phyloP scores from a whole-genome alignment of 805 yeast species.

The Zygoascus flipseniorum region DNA sequence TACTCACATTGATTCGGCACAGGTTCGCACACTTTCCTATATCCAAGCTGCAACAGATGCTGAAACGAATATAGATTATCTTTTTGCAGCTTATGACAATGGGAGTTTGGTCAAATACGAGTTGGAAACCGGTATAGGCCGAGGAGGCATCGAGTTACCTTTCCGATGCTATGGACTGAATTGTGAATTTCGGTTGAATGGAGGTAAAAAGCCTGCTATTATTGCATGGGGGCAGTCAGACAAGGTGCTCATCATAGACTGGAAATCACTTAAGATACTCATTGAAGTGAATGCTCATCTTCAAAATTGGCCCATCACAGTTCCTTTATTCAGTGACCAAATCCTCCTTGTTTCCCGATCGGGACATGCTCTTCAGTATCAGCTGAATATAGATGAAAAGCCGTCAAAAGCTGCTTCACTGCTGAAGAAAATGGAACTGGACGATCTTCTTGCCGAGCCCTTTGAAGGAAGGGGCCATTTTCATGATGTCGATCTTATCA shows the following conservation, averaged over 20 bases:
- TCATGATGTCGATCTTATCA: conserved; percentile 4
- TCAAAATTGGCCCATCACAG: conserved; percentile 16
- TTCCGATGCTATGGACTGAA: conserved; percentile 10
- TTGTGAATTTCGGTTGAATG: background rate
- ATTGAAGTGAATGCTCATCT: conserved; percentile 5
- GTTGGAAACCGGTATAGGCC: conserved; percentile 8
- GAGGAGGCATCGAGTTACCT: conserved; percentile 3
- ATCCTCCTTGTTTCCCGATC: conserved; percentile 4
- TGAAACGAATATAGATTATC: background rate
- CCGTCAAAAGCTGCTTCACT: background rate
- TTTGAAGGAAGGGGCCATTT: background rate
- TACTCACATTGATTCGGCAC: background rate
- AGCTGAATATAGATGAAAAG: background rate
- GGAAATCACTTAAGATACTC: conserved; percentile 1
- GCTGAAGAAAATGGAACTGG: background rate
- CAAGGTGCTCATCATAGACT: conserved; percentile 9
- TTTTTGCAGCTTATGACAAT: conserved; percentile 5
- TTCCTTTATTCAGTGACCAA: conserved; percentile 8
- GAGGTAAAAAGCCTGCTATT: background rate
- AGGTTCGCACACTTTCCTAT: background rate
- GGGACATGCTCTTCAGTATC: conserved; percentile 4
- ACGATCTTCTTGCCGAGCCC: background rate
- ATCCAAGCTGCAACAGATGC: background rate
- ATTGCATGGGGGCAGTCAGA: conserved; percentile 16
- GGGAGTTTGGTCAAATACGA: conserved; percentile 2